A percentile compares a stretch with the other conserved stretches of the same genome.
These are phyloP conservation scores for Dryas drummondii DNA, from an alignment of 306 rosid species.

Conservation along the genomic window DNA sequence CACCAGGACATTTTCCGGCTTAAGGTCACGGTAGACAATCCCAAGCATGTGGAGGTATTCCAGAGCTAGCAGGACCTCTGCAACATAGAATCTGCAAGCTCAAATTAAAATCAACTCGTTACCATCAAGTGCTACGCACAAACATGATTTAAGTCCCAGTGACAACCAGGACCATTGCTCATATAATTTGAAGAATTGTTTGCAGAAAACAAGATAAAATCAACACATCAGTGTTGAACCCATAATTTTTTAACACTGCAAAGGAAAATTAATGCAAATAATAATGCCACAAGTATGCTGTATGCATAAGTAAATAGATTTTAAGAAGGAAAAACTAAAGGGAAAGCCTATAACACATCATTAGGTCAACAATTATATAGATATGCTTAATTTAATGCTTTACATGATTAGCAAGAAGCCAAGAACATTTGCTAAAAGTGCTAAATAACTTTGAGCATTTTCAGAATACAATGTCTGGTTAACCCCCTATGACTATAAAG, in stretches of 20 bases:
- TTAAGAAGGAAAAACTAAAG: not conserved
- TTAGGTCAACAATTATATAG: not conserved
- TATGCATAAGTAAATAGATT: not conserved
- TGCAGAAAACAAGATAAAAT: not conserved
- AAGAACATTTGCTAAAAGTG: not conserved
- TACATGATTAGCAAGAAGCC: not conserved
- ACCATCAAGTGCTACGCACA: constrained; percentile 14
- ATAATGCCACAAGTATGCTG: not conserved
- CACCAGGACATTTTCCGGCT: constrained; percentile 95
- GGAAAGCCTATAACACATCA: not conserved
- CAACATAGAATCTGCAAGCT: constrained; percentile 89
- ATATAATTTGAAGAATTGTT: not conserved
- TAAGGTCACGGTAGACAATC: constrained; percentile 97
- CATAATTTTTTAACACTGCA: not conserved
- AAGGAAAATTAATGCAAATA: not conserved
- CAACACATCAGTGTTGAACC: not conserved
- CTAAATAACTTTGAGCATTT: not conserved
- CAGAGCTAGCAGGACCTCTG: constrained; percentile 84
- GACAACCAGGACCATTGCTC: not conserved
- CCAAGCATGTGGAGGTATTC: constrained; percentile 99
- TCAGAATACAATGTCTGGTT: not conserved
- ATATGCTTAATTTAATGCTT: not conserved
- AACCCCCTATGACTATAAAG: not conserved
- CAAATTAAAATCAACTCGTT: constrained; percentile 24
- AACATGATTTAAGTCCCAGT: not conserved